These are phyloP conservation scores for Rhodotorula paludigena DNA, from an alignment of 768 basidiomycete species.

Conservation along the genomic window DNA sequence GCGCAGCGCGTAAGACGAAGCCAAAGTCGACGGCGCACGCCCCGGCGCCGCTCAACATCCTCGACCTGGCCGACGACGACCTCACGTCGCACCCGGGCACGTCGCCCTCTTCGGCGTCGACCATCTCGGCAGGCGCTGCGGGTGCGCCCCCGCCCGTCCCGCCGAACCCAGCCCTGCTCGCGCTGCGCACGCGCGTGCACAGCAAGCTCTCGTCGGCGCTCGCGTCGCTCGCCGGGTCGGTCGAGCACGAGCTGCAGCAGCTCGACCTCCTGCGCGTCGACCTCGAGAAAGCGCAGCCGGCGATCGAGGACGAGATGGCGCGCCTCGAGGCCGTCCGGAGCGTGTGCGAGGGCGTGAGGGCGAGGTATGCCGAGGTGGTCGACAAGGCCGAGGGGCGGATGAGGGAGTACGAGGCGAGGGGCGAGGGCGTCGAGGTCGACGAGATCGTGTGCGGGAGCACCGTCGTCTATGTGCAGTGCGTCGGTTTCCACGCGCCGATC, in stretches of 20 bases:
- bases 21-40: neutral
- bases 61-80: conserved; percentile 29
- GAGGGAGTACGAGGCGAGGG: conserved; percentile 69
- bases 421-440: conserved; percentile 81
- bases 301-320: conserved; percentile 93
- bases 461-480: conserved; percentile 95
- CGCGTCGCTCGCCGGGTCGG: conserved; percentile 51
- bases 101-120: neutral
- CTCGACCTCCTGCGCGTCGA: conserved; percentile 76
- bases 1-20: neutral
- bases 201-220: conserved; percentile 66
- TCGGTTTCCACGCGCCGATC: no score
- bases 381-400: conserved; percentile 67
- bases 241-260: conserved; percentile 53
- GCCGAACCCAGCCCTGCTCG: conserved; percentile 81
- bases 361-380: conserved; percentile 62
- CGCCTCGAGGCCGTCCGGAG: conserved; percentile 85
- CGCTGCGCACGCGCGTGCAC: conserved; percentile 70
- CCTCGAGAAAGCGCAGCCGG: conserved; percentile 82
- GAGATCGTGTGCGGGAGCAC: conserved; percentile 92
- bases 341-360: conserved; percentile 76
- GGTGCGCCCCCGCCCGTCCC: conserved; percentile 63
- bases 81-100: neutral
- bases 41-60: conserved; percentile 21
- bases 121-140: neutral